Conservation (phyloP, 148 eudicot genomes). For the Polygonum aviculare region DNA sequence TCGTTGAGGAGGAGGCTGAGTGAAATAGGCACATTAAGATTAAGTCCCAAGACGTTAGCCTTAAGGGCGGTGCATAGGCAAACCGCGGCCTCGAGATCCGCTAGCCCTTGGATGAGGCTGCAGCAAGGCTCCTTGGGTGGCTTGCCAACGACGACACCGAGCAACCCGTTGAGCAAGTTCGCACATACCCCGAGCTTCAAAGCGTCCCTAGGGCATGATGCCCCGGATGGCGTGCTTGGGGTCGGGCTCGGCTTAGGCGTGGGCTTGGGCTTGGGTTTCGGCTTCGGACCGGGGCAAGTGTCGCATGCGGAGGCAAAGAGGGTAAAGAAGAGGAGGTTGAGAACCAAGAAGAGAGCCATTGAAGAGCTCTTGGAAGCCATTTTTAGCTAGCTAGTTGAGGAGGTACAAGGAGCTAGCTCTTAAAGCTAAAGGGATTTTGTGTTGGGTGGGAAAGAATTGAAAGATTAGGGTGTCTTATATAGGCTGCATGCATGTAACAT, state of each 20-base stretch:
- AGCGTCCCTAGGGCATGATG: conserved; percentile 6
- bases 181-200: neutral
- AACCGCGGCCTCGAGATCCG: neutral
- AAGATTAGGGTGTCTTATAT: neutral
- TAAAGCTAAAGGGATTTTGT: neutral
- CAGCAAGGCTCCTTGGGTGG: neutral
- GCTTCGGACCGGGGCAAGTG: neutral
- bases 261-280: neutral
- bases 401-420: neutral
- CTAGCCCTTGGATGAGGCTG: neutral
- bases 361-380: conserved; percentile 2
- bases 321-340: conserved; percentile 2
- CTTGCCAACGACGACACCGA: neutral
- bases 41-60: neutral
- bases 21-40: neutral
- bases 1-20: neutral
- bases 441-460: neutral
- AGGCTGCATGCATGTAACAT: neutral
- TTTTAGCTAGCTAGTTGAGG: neutral
- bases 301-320: neutral
- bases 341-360: neutral
- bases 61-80: neutral
- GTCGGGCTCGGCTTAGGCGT: neutral
- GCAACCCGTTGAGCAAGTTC: neutral
- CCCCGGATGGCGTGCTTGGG: neutral